Percentiles rank a stretch among this genome's conserved stretches.
Conservation (phyloP, 1,139 yeast genomes). For the Geotrichum aggregatum region DNA sequence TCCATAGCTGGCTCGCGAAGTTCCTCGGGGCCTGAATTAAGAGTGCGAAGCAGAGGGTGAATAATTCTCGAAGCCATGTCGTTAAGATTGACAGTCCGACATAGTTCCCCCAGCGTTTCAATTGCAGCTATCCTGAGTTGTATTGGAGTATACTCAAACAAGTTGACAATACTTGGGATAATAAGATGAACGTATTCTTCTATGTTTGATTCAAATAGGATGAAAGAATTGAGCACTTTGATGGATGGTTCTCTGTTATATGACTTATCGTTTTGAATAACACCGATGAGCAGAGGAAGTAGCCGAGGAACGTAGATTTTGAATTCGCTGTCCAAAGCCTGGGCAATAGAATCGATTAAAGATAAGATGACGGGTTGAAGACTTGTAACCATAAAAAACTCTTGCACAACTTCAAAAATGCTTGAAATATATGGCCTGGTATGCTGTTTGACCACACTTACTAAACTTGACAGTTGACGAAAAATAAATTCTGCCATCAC, state of each 20-base stretch:
- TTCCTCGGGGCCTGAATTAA: slow-evolving; percentile 55
- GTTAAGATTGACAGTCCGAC: slow-evolving; percentile 65
- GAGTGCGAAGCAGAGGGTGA: slow-evolving; percentile 76
- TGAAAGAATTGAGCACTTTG: slow-evolving; percentile 77
- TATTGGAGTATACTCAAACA: slow-evolving; percentile 57
- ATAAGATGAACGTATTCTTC: slow-evolving; percentile 86
- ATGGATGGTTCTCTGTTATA: slow-evolving; percentile 58
- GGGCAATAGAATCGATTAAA: slow-evolving; percentile 77
- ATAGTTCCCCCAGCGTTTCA: slow-evolving; percentile 76
- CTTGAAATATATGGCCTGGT: slow-evolving; percentile 76
- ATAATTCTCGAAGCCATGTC: slow-evolving; percentile 91
- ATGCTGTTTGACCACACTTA: slow-evolving; percentile 82
- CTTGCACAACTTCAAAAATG: slow-evolving; percentile 72
- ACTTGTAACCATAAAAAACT: slow-evolving; percentile 63
- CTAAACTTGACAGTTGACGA: slow-evolving; percentile 78
- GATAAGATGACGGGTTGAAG: slow-evolving; percentile 76
- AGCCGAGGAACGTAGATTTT: slow-evolving; percentile 76
- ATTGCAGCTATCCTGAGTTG: slow-evolving; percentile 69
- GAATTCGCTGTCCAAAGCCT: slow-evolving; percentile 88
- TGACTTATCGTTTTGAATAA: slow-evolving; percentile 73
- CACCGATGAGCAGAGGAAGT: slow-evolving; percentile 68
- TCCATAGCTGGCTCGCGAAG: slow-evolving; percentile 64
- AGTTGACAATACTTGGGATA: slow-evolving; percentile 73
- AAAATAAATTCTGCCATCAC: slow-evolving; percentile 84
- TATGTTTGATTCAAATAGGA: slow-evolving; percentile 81